Conservation (phyloP, 768 basidiomycete species). For the Termitomyces sp. region DNA sequence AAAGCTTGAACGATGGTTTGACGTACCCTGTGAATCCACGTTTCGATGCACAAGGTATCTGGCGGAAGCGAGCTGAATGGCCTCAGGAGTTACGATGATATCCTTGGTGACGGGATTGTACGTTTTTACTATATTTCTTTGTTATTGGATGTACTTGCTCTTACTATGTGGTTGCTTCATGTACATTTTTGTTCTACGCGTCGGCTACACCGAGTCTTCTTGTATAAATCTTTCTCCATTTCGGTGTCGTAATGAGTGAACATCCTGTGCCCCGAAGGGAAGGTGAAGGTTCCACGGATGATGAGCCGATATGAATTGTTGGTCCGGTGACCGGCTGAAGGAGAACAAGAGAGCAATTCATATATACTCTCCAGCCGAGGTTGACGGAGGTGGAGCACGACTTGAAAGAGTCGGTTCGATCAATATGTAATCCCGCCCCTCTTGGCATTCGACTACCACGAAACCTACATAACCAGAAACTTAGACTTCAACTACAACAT, state of each 20-base stretch:
- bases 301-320: background rate
- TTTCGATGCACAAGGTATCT: constrained; percentile 63
- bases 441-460: constrained; percentile 12
- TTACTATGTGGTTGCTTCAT: background rate
- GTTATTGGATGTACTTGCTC: background rate
- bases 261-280: background rate
- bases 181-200: background rate
- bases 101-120: background rate
- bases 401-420: constrained; percentile 1
- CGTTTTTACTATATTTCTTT: background rate
- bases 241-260: background rate
- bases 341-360: background rate
- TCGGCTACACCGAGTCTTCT: background rate
- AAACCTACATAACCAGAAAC: background rate
- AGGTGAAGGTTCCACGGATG: background rate
- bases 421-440: constrained; percentile 7
- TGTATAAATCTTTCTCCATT: background rate
- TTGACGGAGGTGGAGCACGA: background rate
- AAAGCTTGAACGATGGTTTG: constrained; percentile 50
- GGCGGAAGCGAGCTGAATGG: constrained; percentile 66
- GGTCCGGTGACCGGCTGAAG: background rate
- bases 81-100: constrained; percentile 50
- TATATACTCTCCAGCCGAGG: background rate
- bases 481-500: background rate
- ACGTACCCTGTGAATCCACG: constrained; percentile 66